Percentiles rank a stretch among this genome's conserved stretches.
Conservation (phyloP, 768 basidiomycete genomes). For the Hericium rajendrae region DNA sequence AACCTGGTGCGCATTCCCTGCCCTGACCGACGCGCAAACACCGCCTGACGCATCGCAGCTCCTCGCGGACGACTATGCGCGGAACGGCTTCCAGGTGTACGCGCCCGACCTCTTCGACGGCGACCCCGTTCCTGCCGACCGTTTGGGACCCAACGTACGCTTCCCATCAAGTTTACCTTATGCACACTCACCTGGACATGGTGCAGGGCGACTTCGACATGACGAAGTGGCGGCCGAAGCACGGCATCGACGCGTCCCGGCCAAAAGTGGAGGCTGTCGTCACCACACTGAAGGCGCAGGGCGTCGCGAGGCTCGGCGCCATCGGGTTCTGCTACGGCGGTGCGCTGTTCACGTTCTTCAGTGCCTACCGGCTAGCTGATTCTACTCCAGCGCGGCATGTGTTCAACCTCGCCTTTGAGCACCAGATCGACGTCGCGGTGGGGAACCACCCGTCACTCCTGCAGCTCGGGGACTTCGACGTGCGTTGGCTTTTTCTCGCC, state of each 20-base stretch:
- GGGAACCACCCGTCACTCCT: constrained; percentile 40
- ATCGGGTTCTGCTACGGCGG: constrained; percentile 22
- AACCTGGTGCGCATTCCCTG: constrained; percentile 16
- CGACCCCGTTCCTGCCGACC: constrained; percentile 18
- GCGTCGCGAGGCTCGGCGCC: constrained; percentile 20
- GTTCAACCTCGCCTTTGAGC: constrained; percentile 32
- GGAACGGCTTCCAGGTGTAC: constrained; percentile 25
- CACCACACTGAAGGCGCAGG: constrained; percentile 20
- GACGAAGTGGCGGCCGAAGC: constrained; percentile 6
- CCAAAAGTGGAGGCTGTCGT: constrained; percentile 17
- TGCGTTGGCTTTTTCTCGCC: constrained; percentile 2
- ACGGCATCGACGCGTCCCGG: constrained; percentile 12
- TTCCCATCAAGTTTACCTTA: too few species aligned
- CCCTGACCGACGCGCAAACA: neutral
- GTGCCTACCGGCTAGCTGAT: too few species aligned
- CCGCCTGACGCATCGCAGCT: constrained; percentile 19
- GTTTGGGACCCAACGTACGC: constrained; percentile 11
- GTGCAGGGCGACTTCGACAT: neutral
- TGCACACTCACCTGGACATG: neutral
- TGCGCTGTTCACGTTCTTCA: neutral
- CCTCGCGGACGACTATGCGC: constrained; percentile 34
- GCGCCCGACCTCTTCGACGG: constrained; percentile 13
- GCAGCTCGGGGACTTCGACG: constrained; percentile 30
- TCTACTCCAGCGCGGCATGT: constrained; percentile 3
- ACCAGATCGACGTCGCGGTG: constrained; percentile 28